Conservation (phyloP, 345 rosid genomes). For the Pistacia integerrima region DNA sequence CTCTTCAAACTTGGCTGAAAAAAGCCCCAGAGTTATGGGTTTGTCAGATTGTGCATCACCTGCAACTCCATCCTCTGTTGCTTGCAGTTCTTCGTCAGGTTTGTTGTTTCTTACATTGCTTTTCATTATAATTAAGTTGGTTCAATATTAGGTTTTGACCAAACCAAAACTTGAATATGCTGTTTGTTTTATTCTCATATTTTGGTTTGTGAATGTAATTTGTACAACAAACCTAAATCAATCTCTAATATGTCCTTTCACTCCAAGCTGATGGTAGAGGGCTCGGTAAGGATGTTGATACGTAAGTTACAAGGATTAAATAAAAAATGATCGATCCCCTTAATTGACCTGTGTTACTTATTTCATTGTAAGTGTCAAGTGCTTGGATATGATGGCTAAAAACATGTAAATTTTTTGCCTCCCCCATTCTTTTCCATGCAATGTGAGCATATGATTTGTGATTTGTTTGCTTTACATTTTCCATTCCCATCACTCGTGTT, state of each 20-base stretch:
- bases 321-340: neutral
- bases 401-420: neutral
- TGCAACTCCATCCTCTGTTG: conserved; percentile 93
- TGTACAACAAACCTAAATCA: neutral
- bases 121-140: neutral
- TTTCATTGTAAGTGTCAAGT: neutral
- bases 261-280: neutral
- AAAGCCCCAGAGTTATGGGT: conserved; percentile 57
- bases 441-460: neutral
- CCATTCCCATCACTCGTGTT: neutral
- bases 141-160: no score
- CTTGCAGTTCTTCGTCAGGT: conserved; percentile 92
- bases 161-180: neutral
- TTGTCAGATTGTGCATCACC: conserved; percentile 77
- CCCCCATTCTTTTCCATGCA: neutral
- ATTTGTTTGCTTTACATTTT: neutral
- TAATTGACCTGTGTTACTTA: neutral
- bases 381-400: neutral
- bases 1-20: conserved; percentile 52
- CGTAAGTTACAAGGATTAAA: neutral
- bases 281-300: no score
- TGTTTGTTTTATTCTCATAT: neutral
- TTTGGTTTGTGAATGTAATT: neutral
- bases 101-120: neutral
- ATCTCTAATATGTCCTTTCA: neutral